Percentiles rank a stretch among this genome's conserved stretches.
Conservation (phyloP, 2,329 filamentous ascomycete species). For the Neopestalotiopsis sp. region DNA sequence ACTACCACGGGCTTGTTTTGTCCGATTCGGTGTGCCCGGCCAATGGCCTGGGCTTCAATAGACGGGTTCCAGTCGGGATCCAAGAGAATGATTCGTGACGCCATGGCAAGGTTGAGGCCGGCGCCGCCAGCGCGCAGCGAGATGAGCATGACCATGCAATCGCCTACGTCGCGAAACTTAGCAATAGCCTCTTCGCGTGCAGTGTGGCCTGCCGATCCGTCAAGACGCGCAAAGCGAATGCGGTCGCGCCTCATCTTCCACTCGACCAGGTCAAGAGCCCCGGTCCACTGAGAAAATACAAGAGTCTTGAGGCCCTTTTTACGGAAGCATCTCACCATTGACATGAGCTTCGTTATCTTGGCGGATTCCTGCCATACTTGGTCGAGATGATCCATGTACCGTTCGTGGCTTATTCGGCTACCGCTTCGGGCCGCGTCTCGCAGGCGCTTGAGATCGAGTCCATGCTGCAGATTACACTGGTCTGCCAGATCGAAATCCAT, state of each 20-base stretch:
- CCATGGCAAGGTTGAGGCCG: conserved; percentile 83
- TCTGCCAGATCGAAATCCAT: conserved; percentile 44
- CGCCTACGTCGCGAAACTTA: conserved; percentile 64
- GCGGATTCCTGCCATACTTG: conserved; percentile 76
- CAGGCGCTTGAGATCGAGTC: conserved; percentile 58
- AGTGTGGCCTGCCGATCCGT: conserved; percentile 73
- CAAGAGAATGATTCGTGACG: conserved; percentile 85
- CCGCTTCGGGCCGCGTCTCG: conserved; percentile 59
- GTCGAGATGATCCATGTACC: conserved; percentile 72
- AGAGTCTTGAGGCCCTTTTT: conserved; percentile 73
- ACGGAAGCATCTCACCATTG: conserved; percentile 60
- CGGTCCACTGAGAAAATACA: conserved; percentile 83
- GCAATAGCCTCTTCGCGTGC: conserved; percentile 70
- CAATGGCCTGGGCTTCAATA: conserved; percentile 90
- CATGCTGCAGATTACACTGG: conserved; percentile 47
- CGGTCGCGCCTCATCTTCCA: conserved; percentile 65
- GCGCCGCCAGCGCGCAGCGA: conserved; percentile 83
- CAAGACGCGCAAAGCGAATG: conserved; percentile 71
- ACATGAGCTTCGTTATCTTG: conserved; percentile 73
- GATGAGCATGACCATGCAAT: conserved; percentile 74
- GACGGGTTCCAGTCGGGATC: conserved; percentile 96
- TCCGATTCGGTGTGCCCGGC: conserved; percentile 87
- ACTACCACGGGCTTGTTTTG: conserved; percentile 77
- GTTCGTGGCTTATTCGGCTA: conserved; percentile 67
- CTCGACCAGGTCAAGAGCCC: conserved; percentile 78